These are phyloP conservation scores for Rhodotorula sp. DNA, from an alignment of 1,284 basidiomycete species.

Conservation along the genomic window DNA sequence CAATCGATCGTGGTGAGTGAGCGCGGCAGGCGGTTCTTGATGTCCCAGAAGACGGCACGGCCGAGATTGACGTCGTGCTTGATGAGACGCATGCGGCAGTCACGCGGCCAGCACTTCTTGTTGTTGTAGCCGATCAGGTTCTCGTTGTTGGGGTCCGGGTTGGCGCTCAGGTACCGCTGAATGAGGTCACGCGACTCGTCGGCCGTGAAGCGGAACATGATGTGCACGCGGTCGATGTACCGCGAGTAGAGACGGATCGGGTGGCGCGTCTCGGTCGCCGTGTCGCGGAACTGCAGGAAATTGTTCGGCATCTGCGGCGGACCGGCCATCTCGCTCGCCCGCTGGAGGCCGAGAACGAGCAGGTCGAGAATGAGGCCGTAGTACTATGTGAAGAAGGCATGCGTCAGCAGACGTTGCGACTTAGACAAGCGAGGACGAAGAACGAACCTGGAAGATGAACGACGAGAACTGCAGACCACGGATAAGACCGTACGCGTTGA, in stretches of 20 bases:
- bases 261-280: slow-evolving; percentile 86
- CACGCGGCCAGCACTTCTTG: slow-evolving; percentile 97
- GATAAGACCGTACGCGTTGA: slow-evolving; percentile 87
- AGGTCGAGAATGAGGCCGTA: slow-evolving; percentile 62
- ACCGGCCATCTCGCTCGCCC: slow-evolving; percentile 95
- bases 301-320: slow-evolving; percentile 94
- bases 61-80: slow-evolving; percentile 99
- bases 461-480: slow-evolving; percentile 93
- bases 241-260: slow-evolving; percentile 91
- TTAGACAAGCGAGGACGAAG: slow-evolving; percentile 50
- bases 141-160: slow-evolving; percentile 83
- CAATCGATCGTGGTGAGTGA: slow-evolving; percentile 98
- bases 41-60: slow-evolving; percentile 98
- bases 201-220: slow-evolving; percentile 97
- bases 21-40: slow-evolving; percentile 93
- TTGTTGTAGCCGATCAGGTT: slow-evolving; percentile 96
- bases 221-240: slow-evolving; percentile 88
- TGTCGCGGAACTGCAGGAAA: slow-evolving; percentile 92
- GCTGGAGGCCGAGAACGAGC: slow-evolving; percentile 86
- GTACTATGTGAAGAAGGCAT: slow-evolving; percentile 30
- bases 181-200: slow-evolving; percentile 98
- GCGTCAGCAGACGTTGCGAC: neutral
- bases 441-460: slow-evolving; percentile 89
- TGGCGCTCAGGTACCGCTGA: slow-evolving; percentile 85
- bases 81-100: slow-evolving; percentile 98